Conservation (phyloP, 257 asterid genomes). For the Rhazya stricta region DNA sequence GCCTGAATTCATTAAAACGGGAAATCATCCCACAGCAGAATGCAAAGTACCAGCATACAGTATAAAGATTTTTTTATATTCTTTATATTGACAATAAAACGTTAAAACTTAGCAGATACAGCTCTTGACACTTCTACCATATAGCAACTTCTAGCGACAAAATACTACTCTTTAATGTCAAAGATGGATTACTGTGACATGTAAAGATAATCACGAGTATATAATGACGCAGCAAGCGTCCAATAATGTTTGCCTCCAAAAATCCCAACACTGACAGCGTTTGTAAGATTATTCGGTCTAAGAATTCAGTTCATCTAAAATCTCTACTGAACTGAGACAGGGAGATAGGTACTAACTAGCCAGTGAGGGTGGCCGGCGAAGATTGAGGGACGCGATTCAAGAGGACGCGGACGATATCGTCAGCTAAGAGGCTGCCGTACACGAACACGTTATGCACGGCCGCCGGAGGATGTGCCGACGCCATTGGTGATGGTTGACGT, state of each 20-base stretch:
- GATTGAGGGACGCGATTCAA: constrained; percentile 47
- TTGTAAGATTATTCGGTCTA: background rate
- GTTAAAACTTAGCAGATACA: background rate
- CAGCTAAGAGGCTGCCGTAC: constrained; percentile 89
- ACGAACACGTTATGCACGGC: constrained; percentile 61
- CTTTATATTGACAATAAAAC: background rate
- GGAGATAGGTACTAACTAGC: constrained; percentile 26
- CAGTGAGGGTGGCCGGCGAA: constrained; percentile 33
- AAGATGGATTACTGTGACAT: background rate
- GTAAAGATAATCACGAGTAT: background rate
- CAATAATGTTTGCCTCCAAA: background rate
- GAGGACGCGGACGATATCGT: constrained; percentile 78
- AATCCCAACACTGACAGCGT: background rate
- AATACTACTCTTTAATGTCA: background rate
- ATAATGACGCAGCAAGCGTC: background rate
- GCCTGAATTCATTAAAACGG: background rate
- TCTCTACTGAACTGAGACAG: background rate
- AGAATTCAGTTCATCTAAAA: background rate
- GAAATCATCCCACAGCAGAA: background rate
- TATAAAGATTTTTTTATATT: background rate
- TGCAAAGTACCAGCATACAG: background rate
- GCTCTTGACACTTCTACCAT: background rate
- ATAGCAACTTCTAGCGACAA: background rate
- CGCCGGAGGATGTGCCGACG: constrained; percentile 18
- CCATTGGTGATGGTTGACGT: constrained; percentile 6